phyloP scores from a whole-genome alignment of 2,329 filamentous ascomycete genomes.

The Salinomyces thailandicus region DNA sequence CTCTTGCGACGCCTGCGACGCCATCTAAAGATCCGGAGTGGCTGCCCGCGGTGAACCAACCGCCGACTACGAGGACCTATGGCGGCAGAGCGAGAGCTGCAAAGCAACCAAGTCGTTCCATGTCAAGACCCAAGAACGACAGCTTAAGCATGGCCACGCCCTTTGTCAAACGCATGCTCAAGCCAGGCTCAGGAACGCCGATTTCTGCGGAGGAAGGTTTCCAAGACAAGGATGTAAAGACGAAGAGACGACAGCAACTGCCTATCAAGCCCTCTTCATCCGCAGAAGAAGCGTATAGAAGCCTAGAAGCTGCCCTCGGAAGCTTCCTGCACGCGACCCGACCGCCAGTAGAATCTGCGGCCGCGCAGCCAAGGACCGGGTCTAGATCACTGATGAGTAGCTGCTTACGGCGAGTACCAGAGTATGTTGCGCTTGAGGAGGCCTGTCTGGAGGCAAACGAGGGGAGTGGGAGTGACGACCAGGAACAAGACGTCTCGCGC shows the following conservation, averaged over 20 bases:
- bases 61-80: neutral
- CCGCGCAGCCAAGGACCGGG: conserved; percentile 15
- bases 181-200: conserved; percentile 1
- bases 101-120: neutral
- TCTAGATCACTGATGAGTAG: conserved; percentile 28
- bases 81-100: neutral
- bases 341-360: conserved; percentile 7
- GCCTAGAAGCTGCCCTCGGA: conserved; percentile 6
- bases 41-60: conserved; percentile 5
- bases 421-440: conserved; percentile 24
- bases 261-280: conserved; percentile 21
- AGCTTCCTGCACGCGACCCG: conserved; percentile 5
- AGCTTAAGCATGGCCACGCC: conserved; percentile 10
- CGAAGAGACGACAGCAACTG: conserved; percentile 10
- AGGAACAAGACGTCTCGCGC: conserved; percentile 25
- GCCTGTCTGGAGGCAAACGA: conserved; percentile 23
- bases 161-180: conserved; percentile 11
- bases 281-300: conserved; percentile 9
- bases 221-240: neutral
- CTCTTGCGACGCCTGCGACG: neutral
- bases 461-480: conserved; percentile 22
- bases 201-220: neutral
- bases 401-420: conserved; percentile 32
- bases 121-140: neutral
- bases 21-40: conserved; percentile 11